Evolutionary conservation across 208 protist genomes (phyloP).

Genomic region (Leishmania tropica): DNA sequence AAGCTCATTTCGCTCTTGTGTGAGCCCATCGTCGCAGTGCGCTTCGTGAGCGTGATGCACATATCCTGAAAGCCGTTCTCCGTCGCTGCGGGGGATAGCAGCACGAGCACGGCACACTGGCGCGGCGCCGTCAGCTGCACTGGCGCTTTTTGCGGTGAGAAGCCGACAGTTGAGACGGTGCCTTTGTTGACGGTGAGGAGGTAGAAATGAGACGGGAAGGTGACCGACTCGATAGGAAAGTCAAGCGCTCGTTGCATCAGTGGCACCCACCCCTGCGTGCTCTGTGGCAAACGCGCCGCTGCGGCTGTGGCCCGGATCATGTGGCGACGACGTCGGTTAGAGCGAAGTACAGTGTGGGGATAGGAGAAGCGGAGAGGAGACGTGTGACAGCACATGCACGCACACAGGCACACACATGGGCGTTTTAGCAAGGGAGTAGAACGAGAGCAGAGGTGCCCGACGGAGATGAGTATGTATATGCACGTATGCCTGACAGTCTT

Average conservation of each 20-base stretch:
- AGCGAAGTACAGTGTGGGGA: not conserved
- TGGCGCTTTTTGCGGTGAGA: constrained; percentile 41
- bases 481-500: not conserved
- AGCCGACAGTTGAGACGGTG: constrained; percentile 17
- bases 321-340: not conserved
- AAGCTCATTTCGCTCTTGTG: constrained; percentile 86
- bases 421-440: not conserved
- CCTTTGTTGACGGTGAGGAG: constrained; percentile 30
- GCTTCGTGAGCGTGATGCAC: constrained; percentile 87
- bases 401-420: not conserved
- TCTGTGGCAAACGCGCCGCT: constrained; percentile 51
- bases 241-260: constrained; percentile 49
- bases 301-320: not conserved
- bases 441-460: not conserved
- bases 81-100: constrained; percentile 56
- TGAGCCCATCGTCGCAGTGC: constrained; percentile 51
- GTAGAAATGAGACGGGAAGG: constrained; percentile 72
- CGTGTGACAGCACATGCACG: not conserved
- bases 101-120: constrained; percentile 61
- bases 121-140: constrained; percentile 5
- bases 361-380: no score
- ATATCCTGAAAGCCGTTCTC: constrained; percentile 68
- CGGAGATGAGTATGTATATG: not conserved
- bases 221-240: constrained; percentile 41
- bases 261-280: constrained; percentile 50